Conservation (phyloP, 108 stramenopile genomes). For the Skeletonema tropicum region DNA sequence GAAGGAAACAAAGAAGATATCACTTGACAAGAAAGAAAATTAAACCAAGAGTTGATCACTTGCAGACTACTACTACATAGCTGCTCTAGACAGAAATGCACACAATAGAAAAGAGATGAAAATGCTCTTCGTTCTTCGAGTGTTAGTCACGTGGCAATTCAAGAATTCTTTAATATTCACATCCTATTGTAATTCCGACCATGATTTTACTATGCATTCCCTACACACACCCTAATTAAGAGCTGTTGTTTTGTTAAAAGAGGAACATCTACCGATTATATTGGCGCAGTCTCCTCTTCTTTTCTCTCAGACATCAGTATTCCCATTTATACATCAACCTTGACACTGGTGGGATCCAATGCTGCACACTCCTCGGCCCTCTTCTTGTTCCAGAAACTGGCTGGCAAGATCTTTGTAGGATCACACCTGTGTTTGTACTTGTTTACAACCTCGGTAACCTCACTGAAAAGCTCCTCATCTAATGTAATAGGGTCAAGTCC, state of each 20-base stretch:
- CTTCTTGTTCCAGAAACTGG: constrained; percentile 96
- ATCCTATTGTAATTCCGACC: constrained; percentile 2
- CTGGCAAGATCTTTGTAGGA: constrained; percentile 91
- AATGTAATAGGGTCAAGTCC: constrained; percentile 94
- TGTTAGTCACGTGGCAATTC: background rate
- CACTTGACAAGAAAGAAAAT: constrained; percentile 35
- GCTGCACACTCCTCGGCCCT: constrained; percentile 83
- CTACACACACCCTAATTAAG: background rate
- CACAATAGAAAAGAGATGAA: no score
- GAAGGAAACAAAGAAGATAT: constrained; percentile 21
- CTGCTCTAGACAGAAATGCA: no score
- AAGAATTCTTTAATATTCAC: constrained; percentile 10
- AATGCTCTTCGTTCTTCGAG: background rate
- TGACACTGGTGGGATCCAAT: constrained; percentile 74
- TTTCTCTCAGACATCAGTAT: background rate
- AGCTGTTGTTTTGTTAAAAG: background rate
- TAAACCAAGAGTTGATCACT: constrained; percentile 4
- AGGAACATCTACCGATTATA: background rate
- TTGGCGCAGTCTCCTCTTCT: background rate
- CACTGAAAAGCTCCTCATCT: constrained; percentile 89
- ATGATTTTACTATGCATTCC: background rate
- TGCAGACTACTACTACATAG: no score
- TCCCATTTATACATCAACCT: constrained; percentile 48
- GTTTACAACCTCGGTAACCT: constrained; percentile 93
- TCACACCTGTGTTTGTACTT: constrained; percentile 95